A percentile compares a stretch with the other conserved stretches of the same genome.
phyloP scores from a whole-genome alignment of 2,329 filamentous ascomycete genomes.

The Ophiocordyceps polyrhachis-furcata region DNA sequence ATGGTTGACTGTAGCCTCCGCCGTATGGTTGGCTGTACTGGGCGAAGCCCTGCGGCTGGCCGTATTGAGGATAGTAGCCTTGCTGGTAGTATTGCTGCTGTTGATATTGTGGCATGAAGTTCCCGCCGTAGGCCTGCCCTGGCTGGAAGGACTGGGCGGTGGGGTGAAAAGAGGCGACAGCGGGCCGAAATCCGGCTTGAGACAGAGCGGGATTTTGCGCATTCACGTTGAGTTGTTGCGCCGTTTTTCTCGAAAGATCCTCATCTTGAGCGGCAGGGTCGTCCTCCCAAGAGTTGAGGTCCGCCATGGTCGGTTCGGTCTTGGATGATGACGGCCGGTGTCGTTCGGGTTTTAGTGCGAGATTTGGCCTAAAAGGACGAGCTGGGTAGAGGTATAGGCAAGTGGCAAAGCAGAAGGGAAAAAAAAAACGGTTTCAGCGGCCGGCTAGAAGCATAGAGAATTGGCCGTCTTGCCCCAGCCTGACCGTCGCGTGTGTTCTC shows the following conservation, averaged over 20 bases:
- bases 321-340: background rate
- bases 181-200: constrained; percentile 28
- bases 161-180: constrained; percentile 51
- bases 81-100: constrained; percentile 30
- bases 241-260: constrained; percentile 56
- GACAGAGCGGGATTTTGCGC: constrained; percentile 25
- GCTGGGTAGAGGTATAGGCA: background rate
- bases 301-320: constrained; percentile 43
- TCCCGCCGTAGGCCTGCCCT: constrained; percentile 46
- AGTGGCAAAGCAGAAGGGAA: background rate
- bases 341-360: background rate
- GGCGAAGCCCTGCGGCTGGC: constrained; percentile 28
- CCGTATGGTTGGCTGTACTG: constrained; percentile 36
- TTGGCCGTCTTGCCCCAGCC: constrained; percentile 3
- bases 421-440: background rate
- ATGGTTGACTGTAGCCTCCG: constrained; percentile 29
- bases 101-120: constrained; percentile 36
- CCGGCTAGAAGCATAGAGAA: background rate
- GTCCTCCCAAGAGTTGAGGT: constrained; percentile 91
- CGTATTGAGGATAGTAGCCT: constrained; percentile 42
- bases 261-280: constrained; percentile 63
- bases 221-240: constrained; percentile 59
- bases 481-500: constrained; percentile 4
- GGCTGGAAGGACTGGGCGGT: constrained; percentile 53
- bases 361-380: background rate